phyloP scores from a whole-genome alignment of 192 early-diverging fungal species.

The Gamsiella multidivaricata region DNA sequence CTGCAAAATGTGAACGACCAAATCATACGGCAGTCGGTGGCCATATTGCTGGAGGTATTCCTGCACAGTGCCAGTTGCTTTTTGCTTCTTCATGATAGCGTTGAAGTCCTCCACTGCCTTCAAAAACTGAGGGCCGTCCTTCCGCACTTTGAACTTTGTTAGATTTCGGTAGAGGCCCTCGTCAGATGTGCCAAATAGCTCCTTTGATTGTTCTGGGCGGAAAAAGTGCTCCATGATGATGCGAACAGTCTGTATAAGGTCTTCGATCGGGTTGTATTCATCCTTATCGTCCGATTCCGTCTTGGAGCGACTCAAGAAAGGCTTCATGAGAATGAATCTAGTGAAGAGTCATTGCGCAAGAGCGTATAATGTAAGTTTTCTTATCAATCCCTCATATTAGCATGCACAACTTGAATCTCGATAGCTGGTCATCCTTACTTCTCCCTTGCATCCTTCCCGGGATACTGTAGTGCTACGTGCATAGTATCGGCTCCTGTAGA shows the following conservation, averaged over 20 bases:
- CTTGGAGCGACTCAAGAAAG: slow-evolving; percentile 55
- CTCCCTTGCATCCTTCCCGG: slow-evolving; percentile 53
- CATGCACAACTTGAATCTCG: not conserved
- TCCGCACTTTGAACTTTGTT: slow-evolving; percentile 80
- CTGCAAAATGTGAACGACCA: slow-evolving; percentile 87
- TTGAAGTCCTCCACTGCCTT: slow-evolving; percentile 81
- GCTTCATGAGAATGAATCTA: slow-evolving; percentile 60
- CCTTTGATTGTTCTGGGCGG: slow-evolving; percentile 53
- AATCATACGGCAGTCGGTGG: slow-evolving; percentile 63
- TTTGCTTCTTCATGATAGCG: slow-evolving; percentile 58
- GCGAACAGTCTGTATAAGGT: slow-evolving; percentile 77
- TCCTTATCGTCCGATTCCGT: slow-evolving; percentile 64
- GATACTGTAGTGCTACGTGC: slow-evolving; percentile 54
- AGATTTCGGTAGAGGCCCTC: slow-evolving; percentile 80
- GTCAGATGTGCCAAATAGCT: slow-evolving; percentile 69
- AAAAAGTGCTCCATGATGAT: slow-evolving; percentile 75
- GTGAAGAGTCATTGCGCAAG: too few relatives aligned
- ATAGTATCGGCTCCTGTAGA: slow-evolving; percentile 43
- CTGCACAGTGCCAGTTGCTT: slow-evolving; percentile 47
- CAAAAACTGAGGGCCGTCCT: slow-evolving; percentile 72
- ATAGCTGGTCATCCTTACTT: slow-evolving; percentile 47
- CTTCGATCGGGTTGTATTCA: slow-evolving; percentile 88
- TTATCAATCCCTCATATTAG: too few relatives aligned
- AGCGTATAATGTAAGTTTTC: too few relatives aligned
- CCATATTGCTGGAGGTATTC: slow-evolving; percentile 41